Base-by-base conservation (phyloP, 257 asterid species). In the Osmanthus fragrans region DNA sequence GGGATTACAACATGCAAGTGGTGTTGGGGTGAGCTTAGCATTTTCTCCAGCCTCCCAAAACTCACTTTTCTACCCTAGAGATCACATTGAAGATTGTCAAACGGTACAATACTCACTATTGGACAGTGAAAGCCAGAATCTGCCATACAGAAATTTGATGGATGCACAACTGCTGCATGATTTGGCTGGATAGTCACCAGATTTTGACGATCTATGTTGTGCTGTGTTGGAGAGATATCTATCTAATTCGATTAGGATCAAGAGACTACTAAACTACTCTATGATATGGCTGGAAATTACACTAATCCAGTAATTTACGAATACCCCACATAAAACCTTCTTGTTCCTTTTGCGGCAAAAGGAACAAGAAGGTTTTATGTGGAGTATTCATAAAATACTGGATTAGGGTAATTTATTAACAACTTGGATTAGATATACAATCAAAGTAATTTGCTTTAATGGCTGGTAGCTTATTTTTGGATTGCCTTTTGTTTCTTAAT, bases 91-190 rank as follows among this genome's bases (percentile, higher is more conserved):
- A 39, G 96, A 93, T 19, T 91, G 96, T 84, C 89, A 90, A 45
- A 86, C 89, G 42, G 89, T 81, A 39, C 93, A 77, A 78, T 92
- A 89, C 76, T 87, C 99, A n/a, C 86, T 92, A 1, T 13, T 92
- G 92, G 97, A 91, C 1, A 81, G 86, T n/a, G 96, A 91, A 73
- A 85, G 71, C 60, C 99, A 94, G 89, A 91, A 77, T 37, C 75
- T 91, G 88, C 99, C 94, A 4, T 92, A 91, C 51, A 83, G 97
- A 85, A 91, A 91, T 74, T 74, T 94, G 92, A 90, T 94, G 96
- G 97, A 97, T 4, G 96, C 99, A 45, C 99, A 92, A 86, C 42
- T 94, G 85, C 97, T 94, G 29, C 97, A 85, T 77, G 99, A 94
- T 83, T 82, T 94, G 83, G 97, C 97, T 63, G 96, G 97, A 12